Evolutionary conservation across 345 rosid species (phyloP).

Genomic region (Acer negundo): DNA sequence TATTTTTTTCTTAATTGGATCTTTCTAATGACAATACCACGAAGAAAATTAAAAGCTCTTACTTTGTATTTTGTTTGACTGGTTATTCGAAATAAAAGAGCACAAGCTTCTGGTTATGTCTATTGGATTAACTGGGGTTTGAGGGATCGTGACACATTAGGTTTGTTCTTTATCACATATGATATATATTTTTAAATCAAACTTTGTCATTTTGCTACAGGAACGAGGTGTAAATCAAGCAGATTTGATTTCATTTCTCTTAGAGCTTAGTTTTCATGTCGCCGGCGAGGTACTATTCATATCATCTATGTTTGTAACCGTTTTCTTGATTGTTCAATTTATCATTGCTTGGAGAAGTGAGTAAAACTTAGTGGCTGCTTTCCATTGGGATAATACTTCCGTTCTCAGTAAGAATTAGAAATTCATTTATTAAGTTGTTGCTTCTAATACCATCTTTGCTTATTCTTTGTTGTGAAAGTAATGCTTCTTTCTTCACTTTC

Average conservation of each 20-base stretch:
- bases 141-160: background rate
- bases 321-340: background rate
- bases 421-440: background rate
- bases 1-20: background rate
- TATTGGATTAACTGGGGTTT: background rate
- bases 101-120: background rate
- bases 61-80: background rate
- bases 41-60: background rate
- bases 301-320: background rate
- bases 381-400: constrained; percentile 4
- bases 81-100: background rate
- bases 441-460: background rate
- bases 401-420: background rate
- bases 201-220: constrained; percentile 46
- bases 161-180: background rate
- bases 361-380: background rate
- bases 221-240: constrained; percentile 85
- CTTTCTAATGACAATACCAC: background rate
- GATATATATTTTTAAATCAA: background rate
- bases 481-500: background rate
- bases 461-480: background rate
- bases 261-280: constrained; percentile 96
- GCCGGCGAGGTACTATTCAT: constrained; percentile 70
- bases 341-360: background rate
- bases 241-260: constrained; percentile 85